These are phyloP conservation scores for Candida silvicultrix DNA, from an alignment of 805 yeast species.

Conservation along the genomic window DNA sequence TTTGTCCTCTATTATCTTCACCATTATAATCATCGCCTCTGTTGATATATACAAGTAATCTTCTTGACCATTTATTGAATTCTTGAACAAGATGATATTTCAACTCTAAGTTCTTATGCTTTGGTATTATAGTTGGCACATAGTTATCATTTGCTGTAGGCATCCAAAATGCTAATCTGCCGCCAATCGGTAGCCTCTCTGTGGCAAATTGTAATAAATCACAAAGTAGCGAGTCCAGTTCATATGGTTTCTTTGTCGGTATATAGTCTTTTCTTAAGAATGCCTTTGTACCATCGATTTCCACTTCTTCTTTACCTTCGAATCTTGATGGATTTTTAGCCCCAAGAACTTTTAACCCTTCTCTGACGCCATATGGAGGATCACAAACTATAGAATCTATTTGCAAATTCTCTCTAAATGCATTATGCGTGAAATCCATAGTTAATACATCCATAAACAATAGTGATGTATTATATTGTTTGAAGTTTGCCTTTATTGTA, in stretches of 20 bases:
- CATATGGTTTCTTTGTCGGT: conserved; percentile 89
- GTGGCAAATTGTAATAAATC: conserved; percentile 75
- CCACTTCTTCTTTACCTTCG: conserved; percentile 62
- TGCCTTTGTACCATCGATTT: conserved; percentile 78
- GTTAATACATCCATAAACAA: conserved; percentile 71
- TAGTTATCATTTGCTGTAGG: conserved; percentile 91
- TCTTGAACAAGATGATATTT: conserved; percentile 76
- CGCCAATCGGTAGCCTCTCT: conserved; percentile 60
- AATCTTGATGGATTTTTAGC: conserved; percentile 64
- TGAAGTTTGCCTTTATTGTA: conserved; percentile 59
- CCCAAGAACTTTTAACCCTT: conserved; percentile 90
- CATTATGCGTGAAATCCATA: conserved; percentile 93
- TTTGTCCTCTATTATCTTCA: conserved; percentile 28
- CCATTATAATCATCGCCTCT: conserved; percentile 52
- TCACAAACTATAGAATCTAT: conserved; percentile 88
- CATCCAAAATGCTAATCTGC: conserved; percentile 94
- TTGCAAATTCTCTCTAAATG: conserved; percentile 53
- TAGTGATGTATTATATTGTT: conserved; percentile 56
- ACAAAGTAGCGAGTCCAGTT: conserved; percentile 66
- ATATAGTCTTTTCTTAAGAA: conserved; percentile 75
- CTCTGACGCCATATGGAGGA: conserved; percentile 97
- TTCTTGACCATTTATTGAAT: conserved; percentile 90
- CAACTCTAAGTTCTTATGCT: conserved; percentile 66
- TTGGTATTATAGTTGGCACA: conserved; percentile 64
- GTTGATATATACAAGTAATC: conserved; percentile 75